Conservation (phyloP, 2,329 filamentous ascomycete species). For the Chaetomiaceae sp. region DNA sequence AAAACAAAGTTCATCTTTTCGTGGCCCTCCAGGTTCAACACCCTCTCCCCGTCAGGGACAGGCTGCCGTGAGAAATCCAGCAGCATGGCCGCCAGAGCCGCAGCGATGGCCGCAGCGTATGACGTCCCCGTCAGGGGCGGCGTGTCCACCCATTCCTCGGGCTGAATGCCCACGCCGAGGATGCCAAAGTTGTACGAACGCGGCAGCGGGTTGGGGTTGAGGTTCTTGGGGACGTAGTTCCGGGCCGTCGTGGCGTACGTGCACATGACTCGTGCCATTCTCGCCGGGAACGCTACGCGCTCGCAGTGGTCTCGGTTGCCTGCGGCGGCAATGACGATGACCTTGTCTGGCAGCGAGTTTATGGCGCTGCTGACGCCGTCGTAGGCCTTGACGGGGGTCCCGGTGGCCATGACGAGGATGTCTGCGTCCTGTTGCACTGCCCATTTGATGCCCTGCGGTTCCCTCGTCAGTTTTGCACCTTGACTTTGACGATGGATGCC, state of each 20-base stretch:
- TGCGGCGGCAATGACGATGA: slow-evolving; percentile 6
- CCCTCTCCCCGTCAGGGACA: background rate
- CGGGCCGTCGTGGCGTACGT: slow-evolving; percentile 2
- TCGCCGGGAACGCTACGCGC: slow-evolving; percentile 1
- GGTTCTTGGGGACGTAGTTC: background rate
- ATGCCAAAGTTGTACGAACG: slow-evolving; percentile 17
- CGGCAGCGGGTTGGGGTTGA: background rate
- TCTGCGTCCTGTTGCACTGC: slow-evolving; percentile 1
- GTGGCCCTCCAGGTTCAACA: background rate
- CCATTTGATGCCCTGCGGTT: background rate
- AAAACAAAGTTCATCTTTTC: slow-evolving; percentile 9
- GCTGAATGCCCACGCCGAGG: slow-evolving; percentile 10
- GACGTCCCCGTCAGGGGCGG: slow-evolving; percentile 11
- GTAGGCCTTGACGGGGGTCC: background rate
- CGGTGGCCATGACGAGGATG: slow-evolving; percentile 6
- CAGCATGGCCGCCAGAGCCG: slow-evolving; percentile 6
- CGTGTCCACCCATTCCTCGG: background rate
- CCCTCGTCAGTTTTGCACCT: too few species aligned
- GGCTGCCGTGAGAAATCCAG: slow-evolving; percentile 14
- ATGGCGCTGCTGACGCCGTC: background rate
- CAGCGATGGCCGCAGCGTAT: slow-evolving; percentile 10
- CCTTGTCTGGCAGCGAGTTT: background rate
- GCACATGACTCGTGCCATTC: background rate
- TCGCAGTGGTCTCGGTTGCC: background rate
- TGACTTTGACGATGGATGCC: too few species aligned